Conservation (phyloP, 2,329 filamentous ascomycete genomes). For the Colletotrichum orchidophilum region DNA sequence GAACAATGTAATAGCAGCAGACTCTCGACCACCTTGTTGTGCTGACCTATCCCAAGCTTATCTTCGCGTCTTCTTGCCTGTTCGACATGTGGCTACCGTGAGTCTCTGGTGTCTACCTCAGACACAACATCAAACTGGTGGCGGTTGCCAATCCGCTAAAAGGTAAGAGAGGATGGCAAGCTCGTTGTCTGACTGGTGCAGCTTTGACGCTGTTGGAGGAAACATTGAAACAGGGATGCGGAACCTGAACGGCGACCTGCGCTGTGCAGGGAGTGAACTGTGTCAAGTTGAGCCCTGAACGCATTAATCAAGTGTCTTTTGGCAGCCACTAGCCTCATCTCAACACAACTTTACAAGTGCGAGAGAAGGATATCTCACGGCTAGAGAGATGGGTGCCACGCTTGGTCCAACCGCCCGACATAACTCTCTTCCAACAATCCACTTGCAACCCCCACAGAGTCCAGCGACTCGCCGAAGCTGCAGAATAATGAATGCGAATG, state of each 20-base stretch:
- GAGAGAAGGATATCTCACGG: neutral
- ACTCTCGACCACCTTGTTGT: neutral
- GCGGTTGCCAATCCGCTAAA: neutral
- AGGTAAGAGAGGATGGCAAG: neutral
- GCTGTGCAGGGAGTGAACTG: constrained; percentile 19
- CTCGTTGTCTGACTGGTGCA: neutral
- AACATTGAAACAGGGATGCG: constrained; percentile 21
- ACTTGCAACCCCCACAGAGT: neutral
- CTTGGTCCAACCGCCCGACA: neutral
- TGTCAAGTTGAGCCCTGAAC: constrained; percentile 12
- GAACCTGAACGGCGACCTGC: constrained; percentile 8
- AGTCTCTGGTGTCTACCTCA: neutral
- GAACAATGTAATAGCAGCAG: neutral
- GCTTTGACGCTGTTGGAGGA: constrained; percentile 1
- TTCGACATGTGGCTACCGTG: neutral
- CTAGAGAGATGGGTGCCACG: neutral
- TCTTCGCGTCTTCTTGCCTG: neutral
- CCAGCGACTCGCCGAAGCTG: constrained; percentile 3
- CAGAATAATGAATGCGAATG: constrained; percentile 11
- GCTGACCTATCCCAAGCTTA: neutral
- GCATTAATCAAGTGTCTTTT: neutral
- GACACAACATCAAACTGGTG: constrained; percentile 17
- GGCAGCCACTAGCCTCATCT: neutral
- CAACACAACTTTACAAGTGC: neutral
- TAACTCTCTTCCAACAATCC: neutral